Conservation (phyloP, 176 grass and related monocot species). For the Hordeum marinum region DNA sequence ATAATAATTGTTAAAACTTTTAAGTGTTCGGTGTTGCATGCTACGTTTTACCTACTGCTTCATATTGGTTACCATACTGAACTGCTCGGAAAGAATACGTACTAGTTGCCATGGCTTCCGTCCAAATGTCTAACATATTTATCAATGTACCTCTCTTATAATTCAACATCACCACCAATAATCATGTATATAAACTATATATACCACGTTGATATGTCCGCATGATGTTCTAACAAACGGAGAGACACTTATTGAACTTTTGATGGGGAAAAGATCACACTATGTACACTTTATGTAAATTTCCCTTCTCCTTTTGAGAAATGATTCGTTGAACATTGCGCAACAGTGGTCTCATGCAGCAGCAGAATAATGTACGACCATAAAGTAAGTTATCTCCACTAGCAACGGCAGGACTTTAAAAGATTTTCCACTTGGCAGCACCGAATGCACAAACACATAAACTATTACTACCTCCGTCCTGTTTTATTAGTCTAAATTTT, state of each 20-base stretch:
- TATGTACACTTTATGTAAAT: not conserved
- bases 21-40: constrained; percentile 13
- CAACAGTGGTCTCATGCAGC: not conserved
- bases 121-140: not conserved
- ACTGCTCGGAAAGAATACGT: not conserved
- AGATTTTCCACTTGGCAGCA: not conserved
- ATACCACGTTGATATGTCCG: not conserved
- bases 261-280: not conserved
- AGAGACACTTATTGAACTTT: not conserved
- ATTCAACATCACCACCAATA: not conserved
- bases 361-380: not conserved
- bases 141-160: not conserved
- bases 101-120: not conserved
- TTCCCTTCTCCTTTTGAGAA: not conserved
- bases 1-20: not conserved
- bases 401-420: not conserved
- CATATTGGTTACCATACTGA: not conserved
- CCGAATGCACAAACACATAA: no score
- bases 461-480: not conserved
- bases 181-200: not conserved
- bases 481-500: no score
- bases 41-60: constrained; percentile 31
- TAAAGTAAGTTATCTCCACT: not conserved
- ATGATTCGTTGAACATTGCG: not conserved
- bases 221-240: constrained; percentile 4